Percentiles rank a stretch among this genome's conserved stretches.
Conservation (phyloP, 768 basidiomycete species). For the Lactarius deliciosus region DNA sequence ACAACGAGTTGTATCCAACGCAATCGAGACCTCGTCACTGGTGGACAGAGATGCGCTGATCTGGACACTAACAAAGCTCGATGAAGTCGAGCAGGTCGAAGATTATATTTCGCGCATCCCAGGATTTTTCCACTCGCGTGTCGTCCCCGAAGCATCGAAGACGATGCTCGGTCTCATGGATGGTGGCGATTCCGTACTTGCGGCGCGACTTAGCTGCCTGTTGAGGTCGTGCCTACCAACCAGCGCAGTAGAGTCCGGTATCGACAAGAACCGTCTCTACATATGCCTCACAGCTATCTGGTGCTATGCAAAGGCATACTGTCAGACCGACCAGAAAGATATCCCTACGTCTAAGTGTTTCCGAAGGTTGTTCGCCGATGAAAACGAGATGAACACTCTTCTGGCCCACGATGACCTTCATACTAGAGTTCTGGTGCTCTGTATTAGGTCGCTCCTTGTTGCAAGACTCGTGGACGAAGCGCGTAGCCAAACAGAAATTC, state of each 20-base stretch:
- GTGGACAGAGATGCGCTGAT: slow-evolving; percentile 11
- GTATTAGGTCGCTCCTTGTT: slow-evolving; percentile 7
- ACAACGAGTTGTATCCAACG: not conserved
- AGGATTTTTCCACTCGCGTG: slow-evolving; percentile 12
- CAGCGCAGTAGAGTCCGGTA: not conserved
- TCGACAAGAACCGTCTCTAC: not conserved
- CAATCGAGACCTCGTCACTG: not conserved
- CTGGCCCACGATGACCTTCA: not conserved
- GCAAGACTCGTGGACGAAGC: not conserved
- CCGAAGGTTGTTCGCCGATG: not conserved
- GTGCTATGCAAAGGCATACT: slow-evolving; percentile 5
- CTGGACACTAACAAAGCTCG: slow-evolving; percentile 9
- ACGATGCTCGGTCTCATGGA: slow-evolving; percentile 9
- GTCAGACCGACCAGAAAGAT: not conserved
- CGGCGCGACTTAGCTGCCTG: slow-evolving; percentile 3
- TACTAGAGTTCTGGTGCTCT: not conserved
- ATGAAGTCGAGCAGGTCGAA: slow-evolving; percentile 7
- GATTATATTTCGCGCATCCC: slow-evolving; percentile 5
- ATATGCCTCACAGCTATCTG: slow-evolving; percentile 8
- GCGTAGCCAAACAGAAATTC: not conserved
- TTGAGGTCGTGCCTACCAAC: not conserved
- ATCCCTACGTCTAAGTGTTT: not conserved
- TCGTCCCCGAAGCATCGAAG: not conserved
- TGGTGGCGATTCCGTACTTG: slow-evolving; percentile 11
- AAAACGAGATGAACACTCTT: slow-evolving; percentile 4